Percentiles rank a stretch among this genome's conserved stretches.
Evolutionary conservation across 176 grass and related monocot species (phyloP).

Genomic region (Thalia dealbata): DNA sequence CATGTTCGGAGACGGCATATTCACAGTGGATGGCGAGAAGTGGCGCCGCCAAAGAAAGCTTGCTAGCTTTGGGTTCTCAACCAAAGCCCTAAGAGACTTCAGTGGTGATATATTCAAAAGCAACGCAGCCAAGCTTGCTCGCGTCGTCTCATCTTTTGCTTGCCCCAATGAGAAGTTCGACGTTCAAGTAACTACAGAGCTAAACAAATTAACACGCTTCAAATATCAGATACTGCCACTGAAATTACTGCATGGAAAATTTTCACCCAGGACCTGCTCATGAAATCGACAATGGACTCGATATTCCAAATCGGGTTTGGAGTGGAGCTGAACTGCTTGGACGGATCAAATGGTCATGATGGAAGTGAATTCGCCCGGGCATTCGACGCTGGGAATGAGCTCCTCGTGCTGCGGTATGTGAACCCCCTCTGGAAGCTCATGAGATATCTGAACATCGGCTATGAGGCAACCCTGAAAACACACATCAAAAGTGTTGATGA

Average conservation of each 20-base stretch:
- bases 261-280: constrained; percentile 34
- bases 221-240: neutral
- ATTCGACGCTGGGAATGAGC: constrained; percentile 58
- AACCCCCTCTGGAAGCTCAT: constrained; percentile 62
- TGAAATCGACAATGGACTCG: constrained; percentile 61
- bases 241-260: neutral
- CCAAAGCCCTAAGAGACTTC: constrained; percentile 51
- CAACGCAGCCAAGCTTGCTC: constrained; percentile 41
- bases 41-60: constrained; percentile 84
- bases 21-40: constrained; percentile 55
- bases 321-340: constrained; percentile 31
- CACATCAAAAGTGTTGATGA: constrained; percentile 41
- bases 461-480: constrained; percentile 49
- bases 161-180: constrained; percentile 26
- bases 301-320: constrained; percentile 70
- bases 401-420: constrained; percentile 38
- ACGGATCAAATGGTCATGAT: constrained; percentile 13
- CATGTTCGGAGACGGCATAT: constrained; percentile 75
- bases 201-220: neutral
- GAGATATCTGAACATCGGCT: constrained; percentile 43
- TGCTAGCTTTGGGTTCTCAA: constrained; percentile 59
- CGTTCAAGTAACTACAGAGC: constrained; percentile 22
- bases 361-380: constrained; percentile 43
- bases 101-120: constrained; percentile 58
- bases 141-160: constrained; percentile 24